phyloP scores from a whole-genome alignment of 2,329 filamentous ascomycete genomes.

The Cladosporium sp. region DNA sequence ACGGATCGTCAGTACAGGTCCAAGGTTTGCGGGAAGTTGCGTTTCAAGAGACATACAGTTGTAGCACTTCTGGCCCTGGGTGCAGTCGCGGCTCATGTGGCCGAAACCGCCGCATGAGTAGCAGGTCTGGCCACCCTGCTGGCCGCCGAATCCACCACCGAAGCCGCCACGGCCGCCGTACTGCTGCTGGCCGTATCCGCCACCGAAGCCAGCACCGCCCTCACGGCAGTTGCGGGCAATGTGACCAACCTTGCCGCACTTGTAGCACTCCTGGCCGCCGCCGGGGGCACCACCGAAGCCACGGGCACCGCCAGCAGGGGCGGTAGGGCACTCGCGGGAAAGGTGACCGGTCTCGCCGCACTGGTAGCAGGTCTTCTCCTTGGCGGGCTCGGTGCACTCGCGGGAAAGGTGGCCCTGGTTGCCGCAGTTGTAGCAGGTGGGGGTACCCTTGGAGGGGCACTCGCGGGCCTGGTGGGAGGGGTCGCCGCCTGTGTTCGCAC shows the following conservation, averaged over 20 bases:
- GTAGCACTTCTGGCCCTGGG: constrained; percentile 99
- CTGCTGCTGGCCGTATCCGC: constrained; percentile 44
- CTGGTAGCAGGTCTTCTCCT: constrained; percentile 72
- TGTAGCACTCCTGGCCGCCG: constrained; percentile 64
- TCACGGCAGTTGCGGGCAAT: constrained; percentile 88
- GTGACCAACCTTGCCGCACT: constrained; percentile 95
- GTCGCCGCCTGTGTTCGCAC: constrained; percentile 40
- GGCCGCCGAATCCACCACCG: constrained; percentile 44
- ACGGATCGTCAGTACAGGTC: constrained; percentile 22
- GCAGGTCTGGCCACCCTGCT: constrained; percentile 70
- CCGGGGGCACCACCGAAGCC: constrained; percentile 43
- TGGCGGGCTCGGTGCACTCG: constrained; percentile 83
- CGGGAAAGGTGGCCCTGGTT: constrained; percentile 57
- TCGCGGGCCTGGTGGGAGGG: constrained; percentile 47
- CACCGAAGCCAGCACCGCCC: constrained; percentile 50
- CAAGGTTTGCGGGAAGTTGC: neutral
- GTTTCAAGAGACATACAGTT: constrained; percentile 62
- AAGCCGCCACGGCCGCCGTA: constrained; percentile 42
- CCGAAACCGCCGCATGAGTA: constrained; percentile 97
- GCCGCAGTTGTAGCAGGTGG: constrained; percentile 45
- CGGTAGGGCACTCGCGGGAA: constrained; percentile 73
- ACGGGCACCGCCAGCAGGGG: constrained; percentile 35
- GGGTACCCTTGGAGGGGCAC: constrained; percentile 46
- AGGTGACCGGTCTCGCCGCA: constrained; percentile 85
- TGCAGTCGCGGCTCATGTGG: constrained; percentile 88